A percentile compares a stretch with the other conserved stretches of the same genome.
These are phyloP conservation scores for Cryptosporidium baileyi DNA, from an alignment of 169 alveolate species.

Conservation along the genomic window DNA sequence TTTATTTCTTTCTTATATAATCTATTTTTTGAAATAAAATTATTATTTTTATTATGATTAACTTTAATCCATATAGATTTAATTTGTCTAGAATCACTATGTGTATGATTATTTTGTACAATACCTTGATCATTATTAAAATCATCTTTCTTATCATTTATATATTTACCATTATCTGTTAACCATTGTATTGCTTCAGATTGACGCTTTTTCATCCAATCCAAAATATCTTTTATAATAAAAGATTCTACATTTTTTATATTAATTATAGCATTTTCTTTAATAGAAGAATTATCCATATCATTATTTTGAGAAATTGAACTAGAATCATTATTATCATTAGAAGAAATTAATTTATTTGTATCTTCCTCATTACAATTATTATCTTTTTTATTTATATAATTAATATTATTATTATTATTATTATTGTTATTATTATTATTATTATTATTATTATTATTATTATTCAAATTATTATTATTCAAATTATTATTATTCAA, in stretches of 20 bases:
- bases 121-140: neutral
- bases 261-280: neutral
- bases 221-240: neutral
- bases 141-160: neutral
- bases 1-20: too few relatives aligned
- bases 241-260: neutral
- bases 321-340: too few relatives aligned
- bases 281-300: neutral
- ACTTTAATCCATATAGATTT: too few relatives aligned
- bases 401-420: neutral
- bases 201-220: slow-evolving; percentile 60
- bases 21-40: too few relatives aligned
- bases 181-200: slow-evolving; percentile 41
- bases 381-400: too few relatives aligned
- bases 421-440: neutral
- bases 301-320: neutral
- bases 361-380: too few relatives aligned
- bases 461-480: neutral
- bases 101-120: too few relatives aligned
- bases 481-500: neutral
- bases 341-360: too few relatives aligned
- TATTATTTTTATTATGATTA: too few relatives aligned
- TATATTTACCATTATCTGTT: slow-evolving; percentile 1
- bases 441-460: neutral
- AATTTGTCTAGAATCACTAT: too few relatives aligned